Conservation (phyloP, 768 basidiomycete species). For the Hygrophorus russula region DNA sequence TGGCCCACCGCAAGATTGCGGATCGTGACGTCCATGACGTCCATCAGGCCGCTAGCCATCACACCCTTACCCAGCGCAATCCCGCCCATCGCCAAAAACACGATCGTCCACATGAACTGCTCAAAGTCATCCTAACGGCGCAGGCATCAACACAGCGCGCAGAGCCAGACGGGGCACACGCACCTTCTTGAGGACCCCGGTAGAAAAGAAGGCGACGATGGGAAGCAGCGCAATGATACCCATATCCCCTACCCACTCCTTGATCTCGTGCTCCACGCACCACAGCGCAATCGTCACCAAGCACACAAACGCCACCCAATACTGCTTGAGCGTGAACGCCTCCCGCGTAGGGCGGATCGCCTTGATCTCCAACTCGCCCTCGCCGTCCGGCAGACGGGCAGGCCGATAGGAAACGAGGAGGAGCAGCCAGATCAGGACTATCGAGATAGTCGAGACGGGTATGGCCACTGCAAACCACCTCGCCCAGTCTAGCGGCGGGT, state of each 20-base stretch:
- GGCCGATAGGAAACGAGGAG: constrained; percentile 77
- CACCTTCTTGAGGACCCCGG: constrained; percentile 90
- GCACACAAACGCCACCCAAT: constrained; percentile 80
- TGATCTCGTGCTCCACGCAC: constrained; percentile 77
- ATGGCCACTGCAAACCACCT: constrained; percentile 91
- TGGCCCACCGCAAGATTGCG: constrained; percentile 48
- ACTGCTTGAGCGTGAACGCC: constrained; percentile 73
- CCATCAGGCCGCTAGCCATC: constrained; percentile 75
- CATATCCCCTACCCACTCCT: constrained; percentile 84
- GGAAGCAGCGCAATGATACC: constrained; percentile 94
- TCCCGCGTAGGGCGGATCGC: constrained; percentile 79
- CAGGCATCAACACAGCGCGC: constrained; percentile 1
- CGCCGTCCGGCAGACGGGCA: constrained; percentile 56
- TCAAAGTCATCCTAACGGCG: constrained; percentile 78
- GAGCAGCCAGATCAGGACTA: constrained; percentile 86
- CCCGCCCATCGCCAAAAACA: constrained; percentile 96
- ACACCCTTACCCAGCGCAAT: constrained; percentile 95
- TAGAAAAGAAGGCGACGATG: constrained; percentile 87
- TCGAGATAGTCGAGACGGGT: constrained; percentile 79
- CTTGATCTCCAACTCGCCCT: constrained; percentile 74
- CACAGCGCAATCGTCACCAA: constrained; percentile 78
- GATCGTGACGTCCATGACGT: constrained; percentile 60
- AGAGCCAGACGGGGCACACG: constrained; percentile 2
- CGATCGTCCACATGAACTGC: constrained; percentile 88
- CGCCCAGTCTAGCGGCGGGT: constrained; percentile 76